These are phyloP conservation scores for Diplodia seriata DNA, from an alignment of 2,329 filamentous ascomycete genomes.

Conservation along the genomic window DNA sequence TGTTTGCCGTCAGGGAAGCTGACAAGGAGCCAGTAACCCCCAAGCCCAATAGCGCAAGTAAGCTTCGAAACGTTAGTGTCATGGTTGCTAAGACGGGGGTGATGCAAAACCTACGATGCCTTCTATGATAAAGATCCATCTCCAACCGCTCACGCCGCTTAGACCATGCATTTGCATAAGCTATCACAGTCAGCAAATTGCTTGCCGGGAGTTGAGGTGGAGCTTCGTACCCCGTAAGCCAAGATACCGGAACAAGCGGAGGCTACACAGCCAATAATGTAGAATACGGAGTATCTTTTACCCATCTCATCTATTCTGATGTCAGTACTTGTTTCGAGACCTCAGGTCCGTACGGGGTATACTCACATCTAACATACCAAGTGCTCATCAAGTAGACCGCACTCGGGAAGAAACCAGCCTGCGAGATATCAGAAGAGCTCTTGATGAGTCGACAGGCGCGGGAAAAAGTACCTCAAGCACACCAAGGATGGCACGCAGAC, in stretches of 20 bases:
- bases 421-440: conserved; percentile 21
- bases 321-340: neutral
- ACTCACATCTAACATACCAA: conserved; percentile 55
- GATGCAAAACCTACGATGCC: conserved; percentile 35
- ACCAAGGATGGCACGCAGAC: conserved; percentile 49
- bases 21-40: conserved; percentile 53
- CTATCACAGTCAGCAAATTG: conserved; percentile 36
- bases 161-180: conserved; percentile 69
- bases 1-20: conserved; percentile 56
- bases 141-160: conserved; percentile 54
- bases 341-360: neutral
- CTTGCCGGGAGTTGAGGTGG: conserved; percentile 42
- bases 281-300: conserved; percentile 72
- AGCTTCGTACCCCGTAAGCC: conserved; percentile 62
- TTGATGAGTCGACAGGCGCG: neutral
- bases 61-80: conserved; percentile 35
- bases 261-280: conserved; percentile 71
- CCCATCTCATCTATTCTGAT: conserved; percentile 63
- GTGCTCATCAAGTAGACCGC: conserved; percentile 55
- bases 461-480: conserved; percentile 34
- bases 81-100: neutral
- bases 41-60: conserved; percentile 50
- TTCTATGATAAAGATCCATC: conserved; percentile 57
- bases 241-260: conserved; percentile 72
- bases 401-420: conserved; percentile 49